Percentiles rank a stretch among this genome's conserved stretches.
phyloP scores from a whole-genome alignment of 1,284 basidiomycete species.

The Sutorius eximius region DNA sequence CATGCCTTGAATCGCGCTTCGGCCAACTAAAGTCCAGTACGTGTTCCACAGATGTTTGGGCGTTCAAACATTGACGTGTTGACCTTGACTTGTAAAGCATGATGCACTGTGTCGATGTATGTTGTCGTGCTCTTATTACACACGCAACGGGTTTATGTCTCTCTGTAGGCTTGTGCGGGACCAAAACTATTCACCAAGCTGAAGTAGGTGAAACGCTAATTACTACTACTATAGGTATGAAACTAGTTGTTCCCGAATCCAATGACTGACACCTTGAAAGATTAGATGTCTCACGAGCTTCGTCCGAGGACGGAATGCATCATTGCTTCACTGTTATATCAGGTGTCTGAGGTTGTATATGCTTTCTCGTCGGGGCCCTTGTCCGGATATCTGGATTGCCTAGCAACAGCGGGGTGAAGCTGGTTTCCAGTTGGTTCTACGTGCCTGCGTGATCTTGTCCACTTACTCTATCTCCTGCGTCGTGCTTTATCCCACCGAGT shows the following conservation, averaged over 20 bases:
- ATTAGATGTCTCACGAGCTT: conserved; percentile 15
- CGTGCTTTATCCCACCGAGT: not conserved
- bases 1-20: conserved; percentile 7
- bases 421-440: not conserved
- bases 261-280: conserved; percentile 10
- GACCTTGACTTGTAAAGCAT: conserved; percentile 46
- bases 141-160: conserved; percentile 5
- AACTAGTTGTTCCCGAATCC: not conserved
- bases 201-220: conserved; percentile 36
- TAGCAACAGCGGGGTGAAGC: not conserved
- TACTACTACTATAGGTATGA: conserved; percentile 22
- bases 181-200: conserved; percentile 79
- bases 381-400: not conserved
- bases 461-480: not conserved
- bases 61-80: conserved; percentile 9
- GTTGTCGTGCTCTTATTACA: conserved; percentile 28
- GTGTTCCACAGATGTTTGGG: conserved; percentile 29
- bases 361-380: not conserved
- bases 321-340: not conserved
- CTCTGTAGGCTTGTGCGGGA: conserved; percentile 61
- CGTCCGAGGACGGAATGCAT: conserved; percentile 12
- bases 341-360: not conserved
- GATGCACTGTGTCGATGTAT: conserved; percentile 90
- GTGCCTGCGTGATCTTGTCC: not conserved
- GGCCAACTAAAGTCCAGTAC: conserved; percentile 57